Base-by-base conservation (phyloP, 306 rosid genomes). In the Delonix regia region DNA sequence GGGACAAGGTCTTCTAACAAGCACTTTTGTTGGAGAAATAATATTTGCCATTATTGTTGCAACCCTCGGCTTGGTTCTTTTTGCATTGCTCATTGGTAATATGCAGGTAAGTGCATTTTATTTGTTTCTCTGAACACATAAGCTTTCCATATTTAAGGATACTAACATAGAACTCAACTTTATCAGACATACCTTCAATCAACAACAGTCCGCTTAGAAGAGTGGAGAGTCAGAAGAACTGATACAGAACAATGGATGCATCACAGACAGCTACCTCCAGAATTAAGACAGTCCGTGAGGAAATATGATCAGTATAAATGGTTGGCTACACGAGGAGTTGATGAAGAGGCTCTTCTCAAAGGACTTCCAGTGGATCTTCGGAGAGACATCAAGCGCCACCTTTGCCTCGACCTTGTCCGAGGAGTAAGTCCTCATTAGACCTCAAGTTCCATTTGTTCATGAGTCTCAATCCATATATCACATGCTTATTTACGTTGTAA, bases 161-260 rank as follows among this genome's bases (percentile, higher is more conserved):
- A 13, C 52, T 36, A 34, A 64, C 48, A 36, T 36, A 51, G 42
- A 77, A 73, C 72, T 55, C 2, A 10, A 64, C 78, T 45, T 42
- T 75, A 77, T 44, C 84, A 93, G 98, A 93, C 90, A 27, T 96
- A 93, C 75, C 94, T 96, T 1, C 99, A 96, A 84, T 96, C 98
- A 5, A 88, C 91, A 0, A 93, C 96, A 0, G 92, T 90, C 48
- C 87, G 97, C 13, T 81, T 96, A 55, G 98, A 96, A 83, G 99
- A 96, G 76, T 96, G 99, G 99, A 89, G 98, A 77, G 91, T 93
- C 61, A 88, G 77, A 87, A 90, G 96, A 85, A 93, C 90, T 24
- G 99, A 96, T 70, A 88, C 96, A 52, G 98, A 96, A 69, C 92
- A 96, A 76, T 96, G 99, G 99, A 96, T 96, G 98, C 94, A 82